Base-by-base conservation (phyloP, 1,284 basidiomycete genomes). In the Marasmius tenuissimus region DNA sequence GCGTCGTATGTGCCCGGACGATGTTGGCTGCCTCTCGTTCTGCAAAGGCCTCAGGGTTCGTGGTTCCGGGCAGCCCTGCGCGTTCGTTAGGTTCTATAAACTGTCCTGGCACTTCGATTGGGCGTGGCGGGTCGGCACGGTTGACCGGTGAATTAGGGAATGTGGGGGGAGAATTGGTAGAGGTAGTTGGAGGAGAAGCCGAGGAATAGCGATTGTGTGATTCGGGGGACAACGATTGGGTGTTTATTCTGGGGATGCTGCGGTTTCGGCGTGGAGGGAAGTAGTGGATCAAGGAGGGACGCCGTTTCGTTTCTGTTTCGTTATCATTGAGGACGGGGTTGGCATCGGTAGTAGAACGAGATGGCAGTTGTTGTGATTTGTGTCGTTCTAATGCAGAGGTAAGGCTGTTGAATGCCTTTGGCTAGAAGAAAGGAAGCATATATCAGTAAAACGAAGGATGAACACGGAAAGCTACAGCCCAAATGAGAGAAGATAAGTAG, bases 301-400 rank as follows among this genome's bases (percentile, higher is more conserved):
- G 50, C 16, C 34, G 22, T 34, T 52, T 52, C 14, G 50, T 35
- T 34, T 33, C 20, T 33, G 20, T 34, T 27, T 52, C 50, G 3
- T 35, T 27, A 27, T 27, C 27, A 27, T 4, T 27, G 27, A 27
- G 27, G 2, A 4, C 27, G 27, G 27, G 2, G 4, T 27, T 27
- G 27, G 27, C 27, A 27, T 27, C 27, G 27, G 27, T 27, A 27
- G 27, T 11, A 3, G 27, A 65, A 64, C 55, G 65, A 33, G 48
- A 65, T 62, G 48, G 66, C 63, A 47, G 48, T 54, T 27, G 61
- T 59, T 49, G 33, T 27, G 67, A 59, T 62, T 61, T 75, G 69
- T 54, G 66, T 60, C 18, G 33, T 38, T 63, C 62, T 2, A 63
- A 33, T 4, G 62, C 62, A 5, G 62, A 53, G 7, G 62, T 63